phyloP scores from a whole-genome alignment of 345 rosid species.

The Pistacia vera region DNA sequence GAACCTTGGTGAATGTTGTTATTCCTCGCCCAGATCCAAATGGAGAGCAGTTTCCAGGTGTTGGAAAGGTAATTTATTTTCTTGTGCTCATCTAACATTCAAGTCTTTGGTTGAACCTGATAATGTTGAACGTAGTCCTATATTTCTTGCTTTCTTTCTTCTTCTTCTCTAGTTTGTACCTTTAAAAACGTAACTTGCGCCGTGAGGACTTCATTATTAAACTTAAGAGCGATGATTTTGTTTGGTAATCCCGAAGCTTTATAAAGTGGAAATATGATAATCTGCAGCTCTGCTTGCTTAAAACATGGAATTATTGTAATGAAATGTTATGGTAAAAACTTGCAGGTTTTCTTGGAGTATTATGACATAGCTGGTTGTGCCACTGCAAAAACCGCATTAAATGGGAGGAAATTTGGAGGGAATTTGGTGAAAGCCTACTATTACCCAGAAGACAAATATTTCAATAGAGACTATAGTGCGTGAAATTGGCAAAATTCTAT shows the following conservation, averaged over 20 bases:
- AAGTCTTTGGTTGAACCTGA: neutral
- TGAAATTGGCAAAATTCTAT: neutral
- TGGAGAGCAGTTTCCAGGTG: constrained; percentile 18
- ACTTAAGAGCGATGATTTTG: too few relatives aligned
- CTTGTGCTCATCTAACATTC: neutral
- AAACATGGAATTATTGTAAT: neutral
- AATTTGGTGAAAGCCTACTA: constrained; percentile 24
- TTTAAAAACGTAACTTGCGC: too few relatives aligned
- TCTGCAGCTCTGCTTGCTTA: too few relatives aligned
- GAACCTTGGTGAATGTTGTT: constrained; percentile 28
- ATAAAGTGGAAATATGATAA: too few relatives aligned
- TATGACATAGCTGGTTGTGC: constrained; percentile 19
- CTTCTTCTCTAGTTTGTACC: too few relatives aligned
- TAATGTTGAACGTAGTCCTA: too few relatives aligned
- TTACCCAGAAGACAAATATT: constrained; percentile 30
- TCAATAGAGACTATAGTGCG: constrained; percentile 19
- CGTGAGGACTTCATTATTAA: neutral
- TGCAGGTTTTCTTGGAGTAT: constrained; percentile 34
- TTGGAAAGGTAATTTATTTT: constrained; percentile 25
- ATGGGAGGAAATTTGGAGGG: constrained; percentile 30
- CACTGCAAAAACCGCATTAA: constrained; percentile 21
- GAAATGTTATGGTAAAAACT: neutral
- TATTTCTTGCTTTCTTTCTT: too few relatives aligned
- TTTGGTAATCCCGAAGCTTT: too few relatives aligned
- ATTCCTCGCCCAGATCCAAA: constrained; percentile 29